Percentiles rank a stretch among this genome's conserved stretches.
Evolutionary conservation across 441 rosid genomes (phyloP).

Genomic region (Erodium moschatum): DNA sequence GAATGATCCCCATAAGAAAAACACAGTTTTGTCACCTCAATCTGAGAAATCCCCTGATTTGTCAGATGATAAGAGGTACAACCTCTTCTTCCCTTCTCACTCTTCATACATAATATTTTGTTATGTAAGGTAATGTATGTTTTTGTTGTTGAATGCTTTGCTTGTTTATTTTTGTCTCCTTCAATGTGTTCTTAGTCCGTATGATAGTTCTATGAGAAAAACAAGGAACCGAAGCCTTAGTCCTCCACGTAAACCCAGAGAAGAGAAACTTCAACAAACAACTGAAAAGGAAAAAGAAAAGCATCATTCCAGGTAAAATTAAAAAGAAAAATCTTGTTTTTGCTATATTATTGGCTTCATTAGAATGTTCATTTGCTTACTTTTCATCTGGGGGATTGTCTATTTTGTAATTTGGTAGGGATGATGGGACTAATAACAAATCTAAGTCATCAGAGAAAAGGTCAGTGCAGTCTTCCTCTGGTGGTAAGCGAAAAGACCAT

Average conservation of each 20-base stretch:
- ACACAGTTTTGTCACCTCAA: slow-evolving; percentile 24
- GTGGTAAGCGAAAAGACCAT: slow-evolving; percentile 29
- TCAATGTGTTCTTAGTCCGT: slow-evolving; percentile 27
- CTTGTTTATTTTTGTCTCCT: slow-evolving; percentile 9
- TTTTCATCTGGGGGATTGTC: slow-evolving; percentile 15
- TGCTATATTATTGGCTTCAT: background rate
- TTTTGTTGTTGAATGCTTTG: slow-evolving; percentile 13
- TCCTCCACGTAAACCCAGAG: slow-evolving; percentile 30
- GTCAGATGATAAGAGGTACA: slow-evolving; percentile 35
- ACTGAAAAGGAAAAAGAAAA: slow-evolving; percentile 28
- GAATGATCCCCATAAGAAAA: slow-evolving; percentile 21
- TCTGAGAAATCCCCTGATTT: slow-evolving; percentile 25
- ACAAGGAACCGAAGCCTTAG: slow-evolving; percentile 23
- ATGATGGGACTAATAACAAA: slow-evolving; percentile 22
- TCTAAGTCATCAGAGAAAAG: slow-evolving; percentile 28
- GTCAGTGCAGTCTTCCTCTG: slow-evolving; percentile 29
- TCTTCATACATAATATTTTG: background rate
- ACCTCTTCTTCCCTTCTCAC: background rate
- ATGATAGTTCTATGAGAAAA: slow-evolving; percentile 29
- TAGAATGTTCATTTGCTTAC: slow-evolving; percentile 7
- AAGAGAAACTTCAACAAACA: slow-evolving; percentile 27
- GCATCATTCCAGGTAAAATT: slow-evolving; percentile 30
- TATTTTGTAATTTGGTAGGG: slow-evolving; percentile 20
- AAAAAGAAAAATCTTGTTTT: background rate
- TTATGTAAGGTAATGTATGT: background rate